Percentiles rank a stretch among this genome's conserved stretches.
Evolutionary conservation across 2,329 filamentous ascomycete genomes (phyloP).

Genomic region (Scleromitrula shiraiana): DNA sequence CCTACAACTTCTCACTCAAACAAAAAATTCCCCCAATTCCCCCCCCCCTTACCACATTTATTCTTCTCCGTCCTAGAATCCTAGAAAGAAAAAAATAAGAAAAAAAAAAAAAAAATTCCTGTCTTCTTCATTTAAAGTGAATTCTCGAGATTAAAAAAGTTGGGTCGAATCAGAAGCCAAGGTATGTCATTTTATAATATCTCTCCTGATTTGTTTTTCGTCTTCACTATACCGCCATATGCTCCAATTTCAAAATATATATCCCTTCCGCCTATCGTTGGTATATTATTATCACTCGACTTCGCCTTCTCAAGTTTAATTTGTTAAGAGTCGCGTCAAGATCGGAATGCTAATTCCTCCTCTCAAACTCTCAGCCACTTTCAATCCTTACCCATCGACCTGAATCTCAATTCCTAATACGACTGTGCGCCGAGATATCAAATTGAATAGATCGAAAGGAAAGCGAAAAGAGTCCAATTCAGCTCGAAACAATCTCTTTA

Average conservation of each 20-base stretch:
- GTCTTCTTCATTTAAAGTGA: constrained; percentile 1
- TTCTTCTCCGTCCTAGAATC: constrained; percentile 5
- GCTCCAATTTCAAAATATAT: neutral
- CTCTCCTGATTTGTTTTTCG: too few relatives aligned
- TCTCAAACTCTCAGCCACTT: constrained; percentile 10
- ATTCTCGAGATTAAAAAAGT: neutral
- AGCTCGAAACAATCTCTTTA: constrained; percentile 10
- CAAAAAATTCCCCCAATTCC: neutral
- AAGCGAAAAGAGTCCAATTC: neutral
- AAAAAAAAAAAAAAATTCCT: too few relatives aligned
- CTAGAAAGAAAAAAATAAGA: too few relatives aligned
- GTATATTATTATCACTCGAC: neutral
- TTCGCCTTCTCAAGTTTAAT: neutral
- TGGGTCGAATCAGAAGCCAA: constrained; percentile 16
- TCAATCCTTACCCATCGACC: constrained; percentile 1
- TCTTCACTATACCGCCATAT: neutral
- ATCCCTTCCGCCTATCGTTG: neutral
- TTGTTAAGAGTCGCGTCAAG: neutral
- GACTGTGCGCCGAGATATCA: neutral
- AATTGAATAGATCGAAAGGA: neutral
- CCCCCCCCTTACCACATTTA: constrained; percentile 7
- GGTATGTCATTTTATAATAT: too few relatives aligned
- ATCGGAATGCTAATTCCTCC: constrained; percentile 18
- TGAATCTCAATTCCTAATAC: neutral
- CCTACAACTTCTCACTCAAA: too few relatives aligned